Base-by-base conservation (phyloP, 2,329 filamentous ascomycete genomes). In the Cladophialophora chaetospira region DNA sequence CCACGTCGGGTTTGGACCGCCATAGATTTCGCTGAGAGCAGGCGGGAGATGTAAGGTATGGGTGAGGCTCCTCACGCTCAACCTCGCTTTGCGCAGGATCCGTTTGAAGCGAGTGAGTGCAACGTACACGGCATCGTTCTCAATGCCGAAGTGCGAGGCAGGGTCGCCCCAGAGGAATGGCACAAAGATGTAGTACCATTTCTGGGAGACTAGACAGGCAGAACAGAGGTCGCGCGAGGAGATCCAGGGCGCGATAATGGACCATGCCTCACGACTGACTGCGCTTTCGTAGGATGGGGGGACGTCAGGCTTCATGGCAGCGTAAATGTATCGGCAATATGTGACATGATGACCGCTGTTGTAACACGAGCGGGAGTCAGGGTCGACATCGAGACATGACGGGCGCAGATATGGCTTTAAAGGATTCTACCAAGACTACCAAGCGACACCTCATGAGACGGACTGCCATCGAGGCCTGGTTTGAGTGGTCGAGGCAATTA, bases 121-220 rank as follows among this genome's bases (percentile, higher is more conserved):
- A 48, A 83, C 82, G 65, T 85, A 85, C 26, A 85, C 81, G 6
- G 77, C 79, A 65, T 85, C 83, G 65, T 85, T 82, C 49, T 61
- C 53, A 31, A 64, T 61, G 47, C 64, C 81, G 66, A 86, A 86
- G 68, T 86, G 82, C 6, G 82, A 84, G 0, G 83, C 82, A 17
- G 83, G 83, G 64, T 82, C 80, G 13, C 83, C 83, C 83, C 83
- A 86, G 1, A 86, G 74, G 60, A 81, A 78, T 2, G 81, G 81
- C 50, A 79, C 75, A 62, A 85, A 85, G n/a, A 80, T 77, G 25
- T 71, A 65, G 64, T 85, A 80, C 82, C 83, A 85, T 73, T 74
- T 72, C 52, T 72, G 77, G 63, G 78, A 83, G 6, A 85, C 82
- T 25, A 84, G 69, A 4, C 79, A 78, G 5, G 77, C 78, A 21